These are phyloP conservation scores for Mucor plumbeus DNA, from an alignment of 371 early-diverging fungal genomes.

Conservation along the genomic window DNA sequence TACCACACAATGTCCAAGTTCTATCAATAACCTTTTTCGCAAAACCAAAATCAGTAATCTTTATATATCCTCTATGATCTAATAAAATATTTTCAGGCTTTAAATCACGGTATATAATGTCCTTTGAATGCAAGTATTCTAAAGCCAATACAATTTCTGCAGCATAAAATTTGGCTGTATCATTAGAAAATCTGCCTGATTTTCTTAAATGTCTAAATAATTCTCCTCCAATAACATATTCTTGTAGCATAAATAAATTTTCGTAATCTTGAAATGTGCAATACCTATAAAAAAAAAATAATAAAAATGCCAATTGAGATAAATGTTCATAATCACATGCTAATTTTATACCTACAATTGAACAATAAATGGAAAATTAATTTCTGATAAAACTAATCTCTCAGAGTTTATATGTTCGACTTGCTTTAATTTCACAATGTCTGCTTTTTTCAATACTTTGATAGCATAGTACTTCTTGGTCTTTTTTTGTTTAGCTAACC, in stretches of 20 bases:
- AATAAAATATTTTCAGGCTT: constrained; percentile 96
- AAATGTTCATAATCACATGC: not conserved
- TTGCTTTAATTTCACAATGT: constrained; percentile 84
- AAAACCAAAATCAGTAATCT: constrained; percentile 99
- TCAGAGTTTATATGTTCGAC: constrained; percentile 81
- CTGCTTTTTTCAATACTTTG: constrained; percentile 91
- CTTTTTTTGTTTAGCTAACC: constrained; percentile 47
- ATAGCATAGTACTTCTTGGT: constrained; percentile 85
- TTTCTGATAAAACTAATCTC: constrained; percentile 73
- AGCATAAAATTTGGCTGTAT: constrained; percentile 86
- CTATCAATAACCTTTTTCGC: constrained; percentile 85
- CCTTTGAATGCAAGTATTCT: constrained; percentile 90
- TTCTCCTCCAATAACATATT: constrained; percentile 97
- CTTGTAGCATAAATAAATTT: constrained; percentile 94
- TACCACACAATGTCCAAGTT: constrained; percentile 97
- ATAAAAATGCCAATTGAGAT: too few species aligned
- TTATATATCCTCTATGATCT: constrained; percentile 92
- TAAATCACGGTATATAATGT: constrained; percentile 95
- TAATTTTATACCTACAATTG: constrained; percentile 63
- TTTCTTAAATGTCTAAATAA: constrained; percentile 64
- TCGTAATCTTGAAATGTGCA: constrained; percentile 91
- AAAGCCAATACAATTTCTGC: constrained; percentile 82
- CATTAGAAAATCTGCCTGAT: constrained; percentile 76
- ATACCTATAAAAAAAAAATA: not conserved
- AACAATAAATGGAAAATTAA: constrained; percentile 81